phyloP scores from a whole-genome alignment of 129 eudicot species.

The Escallonia rubra region DNA sequence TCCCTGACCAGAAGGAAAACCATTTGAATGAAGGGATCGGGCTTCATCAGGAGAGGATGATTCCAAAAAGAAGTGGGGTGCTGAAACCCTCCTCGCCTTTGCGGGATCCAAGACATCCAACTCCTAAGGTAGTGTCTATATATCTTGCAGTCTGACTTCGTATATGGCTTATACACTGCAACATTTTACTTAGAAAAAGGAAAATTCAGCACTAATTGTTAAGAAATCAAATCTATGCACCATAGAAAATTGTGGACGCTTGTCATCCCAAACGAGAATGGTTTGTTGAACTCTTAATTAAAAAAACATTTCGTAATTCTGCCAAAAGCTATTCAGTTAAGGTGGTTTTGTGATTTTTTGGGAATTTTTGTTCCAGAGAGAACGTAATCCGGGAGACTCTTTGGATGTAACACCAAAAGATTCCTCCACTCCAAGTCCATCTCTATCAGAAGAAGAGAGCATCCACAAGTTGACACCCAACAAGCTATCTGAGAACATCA shows the following conservation, averaged over 20 bases:
- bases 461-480: slow-evolving; percentile 70
- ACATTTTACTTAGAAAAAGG: too few relatives aligned
- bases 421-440: slow-evolving; percentile 26
- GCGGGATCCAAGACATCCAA: slow-evolving; percentile 58
- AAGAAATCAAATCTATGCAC: too few relatives aligned
- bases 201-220: too few relatives aligned
- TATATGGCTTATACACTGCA: too few relatives aligned
- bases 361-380: slow-evolving; percentile 39
- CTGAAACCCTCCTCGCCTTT: slow-evolving; percentile 68
- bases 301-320: too few relatives aligned
- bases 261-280: too few relatives aligned
- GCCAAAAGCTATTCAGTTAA: too few relatives aligned
- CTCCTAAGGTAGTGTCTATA: slow-evolving; percentile 52
- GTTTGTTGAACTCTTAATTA: too few relatives aligned
- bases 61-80: slow-evolving; percentile 48
- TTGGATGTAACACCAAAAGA: slow-evolving; percentile 25
- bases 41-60: slow-evolving; percentile 26
- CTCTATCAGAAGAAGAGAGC: slow-evolving; percentile 52
- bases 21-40: slow-evolving; percentile 26
- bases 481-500: slow-evolving; percentile 88
- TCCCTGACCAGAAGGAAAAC: slow-evolving; percentile 47
- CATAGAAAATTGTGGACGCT: too few relatives aligned
- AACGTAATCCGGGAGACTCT: slow-evolving; percentile 33
- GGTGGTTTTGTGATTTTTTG: too few relatives aligned
- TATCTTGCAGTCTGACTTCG: too few relatives aligned